A percentile compares a stretch with the other conserved stretches of the same genome.
These are phyloP conservation scores for Leccinum disarticulatum DNA, from an alignment of 768 basidiomycete genomes.

Conservation along the genomic window DNA sequence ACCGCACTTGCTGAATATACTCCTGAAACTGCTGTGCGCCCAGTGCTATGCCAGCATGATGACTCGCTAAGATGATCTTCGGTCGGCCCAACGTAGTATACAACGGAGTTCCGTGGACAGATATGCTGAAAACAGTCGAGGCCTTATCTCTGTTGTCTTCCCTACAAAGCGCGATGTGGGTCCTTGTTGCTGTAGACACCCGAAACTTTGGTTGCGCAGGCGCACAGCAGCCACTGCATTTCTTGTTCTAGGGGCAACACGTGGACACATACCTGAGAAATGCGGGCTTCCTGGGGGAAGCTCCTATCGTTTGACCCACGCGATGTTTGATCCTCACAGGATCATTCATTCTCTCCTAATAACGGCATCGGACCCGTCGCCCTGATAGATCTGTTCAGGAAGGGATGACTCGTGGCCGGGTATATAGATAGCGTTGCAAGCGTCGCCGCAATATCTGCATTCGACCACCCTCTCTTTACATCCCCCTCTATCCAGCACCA, in stretches of 20 bases:
- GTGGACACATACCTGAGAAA: constrained; percentile 7
- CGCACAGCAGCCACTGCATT: constrained; percentile 3
- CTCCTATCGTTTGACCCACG: background rate
- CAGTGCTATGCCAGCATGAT: background rate
- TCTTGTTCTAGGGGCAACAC: background rate
- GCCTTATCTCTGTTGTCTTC: background rate
- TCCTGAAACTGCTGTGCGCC: constrained; percentile 18
- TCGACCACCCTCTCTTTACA: background rate
- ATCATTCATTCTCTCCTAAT: background rate
- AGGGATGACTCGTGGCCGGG: constrained; percentile 11
- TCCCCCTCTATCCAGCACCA: constrained; percentile 2
- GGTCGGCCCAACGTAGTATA: background rate
- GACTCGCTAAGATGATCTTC: background rate
- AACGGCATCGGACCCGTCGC: background rate
- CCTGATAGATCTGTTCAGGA: constrained; percentile 20
- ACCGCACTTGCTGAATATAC: background rate
- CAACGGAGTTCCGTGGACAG: background rate
- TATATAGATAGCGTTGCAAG: constrained; percentile 16
- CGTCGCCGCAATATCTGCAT: background rate
- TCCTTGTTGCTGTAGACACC: constrained; percentile 19
- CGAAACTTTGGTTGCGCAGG: constrained; percentile 6
- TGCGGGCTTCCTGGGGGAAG: background rate
- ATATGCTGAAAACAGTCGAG: constrained; percentile 9
- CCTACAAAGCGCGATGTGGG: constrained; percentile 17
- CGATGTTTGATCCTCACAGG: constrained; percentile 15